These are phyloP conservation scores for Vaccinium myrtillus DNA, from an alignment of 148 eudicot species.

Conservation along the genomic window DNA sequence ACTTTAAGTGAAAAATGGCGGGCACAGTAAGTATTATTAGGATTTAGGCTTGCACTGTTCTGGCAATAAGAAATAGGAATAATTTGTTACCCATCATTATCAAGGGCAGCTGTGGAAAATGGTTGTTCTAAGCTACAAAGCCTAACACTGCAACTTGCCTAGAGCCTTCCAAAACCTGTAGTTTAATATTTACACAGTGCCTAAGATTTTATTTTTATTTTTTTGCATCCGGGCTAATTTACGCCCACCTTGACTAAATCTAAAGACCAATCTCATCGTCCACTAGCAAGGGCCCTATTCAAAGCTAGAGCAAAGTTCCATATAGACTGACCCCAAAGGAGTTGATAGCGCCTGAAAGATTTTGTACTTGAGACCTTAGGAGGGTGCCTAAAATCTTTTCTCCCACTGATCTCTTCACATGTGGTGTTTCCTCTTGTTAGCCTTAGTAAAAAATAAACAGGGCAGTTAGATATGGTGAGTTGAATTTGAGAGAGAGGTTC, in stretches of 20 bases:
- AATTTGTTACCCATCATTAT: background rate
- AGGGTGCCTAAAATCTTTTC: background rate
- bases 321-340: too few species aligned
- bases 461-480: background rate
- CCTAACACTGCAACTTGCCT: background rate
- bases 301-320: too few species aligned
- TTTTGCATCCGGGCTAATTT: too few species aligned
- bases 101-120: constrained; percentile 2
- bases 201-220: too few species aligned
- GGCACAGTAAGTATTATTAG: background rate
- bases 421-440: background rate
- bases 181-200: background rate
- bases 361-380: too few species aligned
- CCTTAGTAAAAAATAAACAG: background rate
- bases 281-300: too few species aligned
- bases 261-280: too few species aligned
- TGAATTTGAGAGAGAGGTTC: background rate
- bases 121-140: background rate
- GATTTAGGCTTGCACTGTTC: background rate
- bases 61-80: too few species aligned
- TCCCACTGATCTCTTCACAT: background rate
- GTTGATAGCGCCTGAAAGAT: too few species aligned
- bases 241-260: too few species aligned
- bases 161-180: background rate
- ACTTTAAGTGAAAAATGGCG: background rate